phyloP scores from a whole-genome alignment of 2,329 filamentous ascomycete genomes.

The Cladosporium sp. region DNA sequence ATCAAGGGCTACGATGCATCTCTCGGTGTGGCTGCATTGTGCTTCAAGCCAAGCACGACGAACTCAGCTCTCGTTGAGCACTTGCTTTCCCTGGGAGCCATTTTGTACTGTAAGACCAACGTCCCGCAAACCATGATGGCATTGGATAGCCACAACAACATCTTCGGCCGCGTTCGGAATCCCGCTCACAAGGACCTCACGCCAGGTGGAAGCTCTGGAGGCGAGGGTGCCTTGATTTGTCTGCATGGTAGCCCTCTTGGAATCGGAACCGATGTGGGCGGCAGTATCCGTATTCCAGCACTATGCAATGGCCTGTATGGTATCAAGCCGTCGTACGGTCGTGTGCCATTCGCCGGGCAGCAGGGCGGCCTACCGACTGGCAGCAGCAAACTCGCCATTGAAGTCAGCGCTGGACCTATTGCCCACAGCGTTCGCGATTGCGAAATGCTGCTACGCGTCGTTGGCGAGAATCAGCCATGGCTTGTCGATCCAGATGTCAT shows the following conservation, averaged over 20 bases:
- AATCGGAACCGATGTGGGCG: constrained; percentile 54
- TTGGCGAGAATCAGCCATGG: constrained; percentile 53
- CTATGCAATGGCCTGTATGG: constrained; percentile 49
- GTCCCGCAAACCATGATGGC: constrained; percentile 52
- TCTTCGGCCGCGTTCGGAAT: constrained; percentile 47
- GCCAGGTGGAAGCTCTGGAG: constrained; percentile 50
- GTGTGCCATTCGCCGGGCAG: constrained; percentile 52
- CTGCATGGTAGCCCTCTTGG: constrained; percentile 47
- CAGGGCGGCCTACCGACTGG: constrained; percentile 45
- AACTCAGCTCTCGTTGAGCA: constrained; percentile 41
- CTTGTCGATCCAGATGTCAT: constrained; percentile 42
- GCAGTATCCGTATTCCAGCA: constrained; percentile 49
- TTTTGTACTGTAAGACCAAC: constrained; percentile 53
- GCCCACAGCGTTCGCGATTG: constrained; percentile 47
- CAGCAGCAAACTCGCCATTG: constrained; percentile 42
- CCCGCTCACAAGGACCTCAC: constrained; percentile 46
- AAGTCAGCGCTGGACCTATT: constrained; percentile 44
- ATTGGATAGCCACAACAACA: constrained; percentile 50
- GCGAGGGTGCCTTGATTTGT: constrained; percentile 50
- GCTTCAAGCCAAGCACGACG: constrained; percentile 38
- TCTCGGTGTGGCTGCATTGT: constrained; percentile 40
- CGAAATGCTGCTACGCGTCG: constrained; percentile 51
- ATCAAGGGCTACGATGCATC: constrained; percentile 34
- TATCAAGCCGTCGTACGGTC: constrained; percentile 41
- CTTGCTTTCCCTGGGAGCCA: constrained; percentile 44